Conservation (phyloP, 2,329 filamentous ascomycete genomes). For the Hypoxylon sp. region DNA sequence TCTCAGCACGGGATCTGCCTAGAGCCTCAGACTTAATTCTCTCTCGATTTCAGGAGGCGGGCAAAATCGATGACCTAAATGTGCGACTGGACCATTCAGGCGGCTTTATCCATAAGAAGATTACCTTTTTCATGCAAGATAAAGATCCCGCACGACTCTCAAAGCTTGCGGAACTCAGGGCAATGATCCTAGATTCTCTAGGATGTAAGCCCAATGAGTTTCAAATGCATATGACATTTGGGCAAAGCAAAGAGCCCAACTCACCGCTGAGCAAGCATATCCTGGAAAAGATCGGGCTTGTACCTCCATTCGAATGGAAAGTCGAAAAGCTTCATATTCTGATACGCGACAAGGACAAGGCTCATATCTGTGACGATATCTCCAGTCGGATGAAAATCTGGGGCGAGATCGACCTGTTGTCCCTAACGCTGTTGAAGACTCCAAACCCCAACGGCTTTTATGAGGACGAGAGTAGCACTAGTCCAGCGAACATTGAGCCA, state of each 20-base stretch:
- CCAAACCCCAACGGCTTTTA: constrained; percentile 36
- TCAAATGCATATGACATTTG: constrained; percentile 70
- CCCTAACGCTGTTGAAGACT: constrained; percentile 35
- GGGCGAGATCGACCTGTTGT: constrained; percentile 60
- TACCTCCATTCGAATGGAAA: constrained; percentile 64
- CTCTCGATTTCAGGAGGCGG: constrained; percentile 49
- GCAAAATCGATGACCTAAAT: constrained; percentile 26
- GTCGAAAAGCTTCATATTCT: constrained; percentile 65
- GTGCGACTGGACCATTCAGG: constrained; percentile 58
- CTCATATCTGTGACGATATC: constrained; percentile 47
- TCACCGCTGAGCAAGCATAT: constrained; percentile 63
- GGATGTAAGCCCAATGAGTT: constrained; percentile 46
- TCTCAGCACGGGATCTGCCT: constrained; percentile 60
- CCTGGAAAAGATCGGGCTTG: constrained; percentile 62
- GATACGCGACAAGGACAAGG: constrained; percentile 57
- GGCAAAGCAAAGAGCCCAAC: constrained; percentile 64
- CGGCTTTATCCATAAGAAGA: constrained; percentile 62
- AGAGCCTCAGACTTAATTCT: constrained; percentile 58
- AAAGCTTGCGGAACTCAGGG: constrained; percentile 53
- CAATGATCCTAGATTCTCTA: constrained; percentile 54
- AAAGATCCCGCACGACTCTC: constrained; percentile 37
- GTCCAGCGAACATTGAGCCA: neutral
- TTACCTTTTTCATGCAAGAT: constrained; percentile 63
- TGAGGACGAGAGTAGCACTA: constrained; percentile 9
- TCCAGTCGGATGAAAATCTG: constrained; percentile 68